phyloP scores from a whole-genome alignment of 305 asterid genomes.

The Withania somnifera region DNA sequence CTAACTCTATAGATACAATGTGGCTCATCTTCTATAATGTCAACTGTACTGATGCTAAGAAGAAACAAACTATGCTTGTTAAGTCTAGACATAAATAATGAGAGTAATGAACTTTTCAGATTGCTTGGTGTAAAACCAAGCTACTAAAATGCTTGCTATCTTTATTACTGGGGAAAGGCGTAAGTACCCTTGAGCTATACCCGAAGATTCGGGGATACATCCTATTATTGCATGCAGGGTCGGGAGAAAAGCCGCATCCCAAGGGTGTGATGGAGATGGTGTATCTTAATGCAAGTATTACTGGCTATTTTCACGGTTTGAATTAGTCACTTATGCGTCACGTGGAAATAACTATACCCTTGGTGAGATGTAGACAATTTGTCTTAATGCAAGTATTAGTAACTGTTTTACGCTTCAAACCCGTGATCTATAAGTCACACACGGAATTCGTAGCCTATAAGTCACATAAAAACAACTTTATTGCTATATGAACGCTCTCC shows the following conservation, averaged over 20 bases:
- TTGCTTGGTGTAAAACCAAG: background rate
- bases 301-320: background rate
- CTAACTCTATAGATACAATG: background rate
- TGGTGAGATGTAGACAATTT: too few species aligned
- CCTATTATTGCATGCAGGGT: too few species aligned
- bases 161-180: background rate
- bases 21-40: background rate
- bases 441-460: too few species aligned
- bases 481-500: background rate
- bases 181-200: too few species aligned
- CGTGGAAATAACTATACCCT: background rate
- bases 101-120: background rate
- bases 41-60: background rate
- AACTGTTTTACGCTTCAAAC: too few species aligned
- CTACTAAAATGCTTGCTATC: background rate
- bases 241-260: too few species aligned
- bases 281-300: background rate
- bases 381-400: too few species aligned
- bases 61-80: background rate
- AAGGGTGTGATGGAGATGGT: background rate
- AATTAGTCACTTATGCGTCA: background rate
- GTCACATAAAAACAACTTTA: too few species aligned
- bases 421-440: too few species aligned
- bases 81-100: background rate
- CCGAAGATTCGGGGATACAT: too few species aligned